Evolutionary conservation across 768 basidiomycete species (phyloP).

Genomic region (Cantharellus cinnabarinus): DNA sequence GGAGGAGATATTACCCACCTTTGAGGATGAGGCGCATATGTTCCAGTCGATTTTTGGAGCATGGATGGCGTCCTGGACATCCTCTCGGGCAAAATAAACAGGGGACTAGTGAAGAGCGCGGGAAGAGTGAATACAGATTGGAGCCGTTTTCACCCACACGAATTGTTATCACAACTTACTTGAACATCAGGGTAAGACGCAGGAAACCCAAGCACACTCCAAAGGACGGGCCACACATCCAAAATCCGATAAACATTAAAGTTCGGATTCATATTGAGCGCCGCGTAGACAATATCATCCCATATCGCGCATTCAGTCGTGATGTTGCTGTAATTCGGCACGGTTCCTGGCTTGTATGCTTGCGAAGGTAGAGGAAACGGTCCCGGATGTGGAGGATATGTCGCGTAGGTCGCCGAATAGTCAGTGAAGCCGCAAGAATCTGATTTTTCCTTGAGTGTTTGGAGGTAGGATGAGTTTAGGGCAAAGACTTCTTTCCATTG

Average conservation of each 20-base stretch:
- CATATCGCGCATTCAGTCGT: slow-evolving; percentile 40
- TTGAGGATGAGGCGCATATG: slow-evolving; percentile 28
- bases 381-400: slow-evolving; percentile 39
- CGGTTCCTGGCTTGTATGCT: slow-evolving; percentile 15
- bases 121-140: slow-evolving; percentile 24
- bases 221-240: slow-evolving; percentile 17
- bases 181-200: background rate
- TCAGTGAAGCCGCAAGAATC: slow-evolving; percentile 38
- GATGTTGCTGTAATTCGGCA: slow-evolving; percentile 22
- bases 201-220: background rate
- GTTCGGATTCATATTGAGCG: slow-evolving; percentile 44
- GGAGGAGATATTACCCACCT: slow-evolving; percentile 9
- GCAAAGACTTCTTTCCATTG: slow-evolving; percentile 51
- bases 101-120: slow-evolving; percentile 19
- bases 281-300: slow-evolving; percentile 41
- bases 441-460: slow-evolving; percentile 32
- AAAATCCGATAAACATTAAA: slow-evolving; percentile 65
- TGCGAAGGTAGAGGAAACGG: slow-evolving; percentile 36
- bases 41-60: slow-evolving; percentile 45
- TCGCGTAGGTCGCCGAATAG: slow-evolving; percentile 41
- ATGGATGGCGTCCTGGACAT: slow-evolving; percentile 53
- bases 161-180: slow-evolving; percentile 31
- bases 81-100: slow-evolving; percentile 45
- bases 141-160: slow-evolving; percentile 22
- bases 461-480: slow-evolving; percentile 50